Evolutionary conservation across 1,139 yeast genomes (phyloP), one percentile per base, ranked within the genome.

Genomic region (Protomyces lactucae-debilis): DNA sequence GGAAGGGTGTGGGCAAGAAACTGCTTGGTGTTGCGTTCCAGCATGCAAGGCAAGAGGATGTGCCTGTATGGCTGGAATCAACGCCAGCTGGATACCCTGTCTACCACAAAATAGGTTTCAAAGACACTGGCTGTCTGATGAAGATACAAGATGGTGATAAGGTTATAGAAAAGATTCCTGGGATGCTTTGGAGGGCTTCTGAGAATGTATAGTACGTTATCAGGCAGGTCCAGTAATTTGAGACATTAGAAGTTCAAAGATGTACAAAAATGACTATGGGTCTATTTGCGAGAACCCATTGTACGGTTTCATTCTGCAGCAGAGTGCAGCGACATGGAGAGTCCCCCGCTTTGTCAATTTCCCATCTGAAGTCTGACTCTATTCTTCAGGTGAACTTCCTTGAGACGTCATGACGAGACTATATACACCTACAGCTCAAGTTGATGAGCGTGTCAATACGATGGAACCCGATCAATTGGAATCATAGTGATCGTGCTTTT

Each of bases 401-500:
- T 6, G 32, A 28, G 32, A 28, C 8, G 32, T 28, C 32, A 28
- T 28, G 2, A 28, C 32, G 32, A 40, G 46, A 6, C 6, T 40
- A 18, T 6, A 40, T 40, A n/a, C 18, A 40, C 46, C 32, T 28
- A 28, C 32, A 28, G 32, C 32, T 28, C 32, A 28, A 3, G 32
- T 14, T n/a, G 12, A 51, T 32, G 37, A 51, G 54, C 54, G 18
- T 28, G 12, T 8, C 21, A 21, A 48, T 57, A 46, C 48, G 37
- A 6, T 57, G 61, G 61, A 57, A 57, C 12, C 61, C 52, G 5
- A 23, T 59, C 45, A 37, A 46, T n/a, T 51, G 45, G 57, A 59
- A 56, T 5, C 57, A 55, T 52, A 59, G 63, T 39, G 57, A 59
- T 48, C 25, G 53, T 28, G 54, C 63, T 10, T 59, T 52, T 28